These are phyloP conservation scores for Coemansia reversa DNA, from an alignment of 192 early-diverging fungal species.

Conservation along the genomic window DNA sequence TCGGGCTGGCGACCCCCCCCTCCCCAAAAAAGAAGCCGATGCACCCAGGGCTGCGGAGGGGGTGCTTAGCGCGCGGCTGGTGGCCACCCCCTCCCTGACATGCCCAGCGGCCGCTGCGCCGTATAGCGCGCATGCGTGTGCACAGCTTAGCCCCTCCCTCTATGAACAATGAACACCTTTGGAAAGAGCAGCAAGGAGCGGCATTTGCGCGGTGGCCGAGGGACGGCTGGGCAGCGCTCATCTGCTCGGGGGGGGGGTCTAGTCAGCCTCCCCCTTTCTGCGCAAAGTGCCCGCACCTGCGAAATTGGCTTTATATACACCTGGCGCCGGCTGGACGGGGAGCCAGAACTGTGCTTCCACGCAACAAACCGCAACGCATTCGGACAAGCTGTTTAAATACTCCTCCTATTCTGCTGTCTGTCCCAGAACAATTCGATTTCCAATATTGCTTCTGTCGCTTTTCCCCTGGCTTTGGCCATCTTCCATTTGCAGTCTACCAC, in stretches of 20 bases:
- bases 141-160: slow-evolving; percentile 28
- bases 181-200: slow-evolving; percentile 19
- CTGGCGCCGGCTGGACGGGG: slow-evolving; percentile 21
- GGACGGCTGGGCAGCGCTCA: slow-evolving; percentile 15
- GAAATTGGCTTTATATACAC: slow-evolving; percentile 21
- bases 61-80: not conserved
- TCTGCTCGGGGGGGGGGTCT: slow-evolving; percentile 17
- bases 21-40: slow-evolving; percentile 13
- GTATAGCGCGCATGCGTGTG: slow-evolving; percentile 31
- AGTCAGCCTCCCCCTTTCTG: slow-evolving; percentile 11
- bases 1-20: slow-evolving; percentile 6
- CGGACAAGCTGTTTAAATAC: slow-evolving; percentile 52
- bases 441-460: slow-evolving; percentile 25
- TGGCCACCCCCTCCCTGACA: slow-evolving; percentile 7
- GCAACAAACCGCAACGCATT: slow-evolving; percentile 35
- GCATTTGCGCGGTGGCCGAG: slow-evolving; percentile 20
- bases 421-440: slow-evolving; percentile 54
- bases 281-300: not conserved
- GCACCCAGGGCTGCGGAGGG: slow-evolving; percentile 7
- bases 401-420: slow-evolving; percentile 46
- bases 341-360: slow-evolving; percentile 22
- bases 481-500: not conserved
- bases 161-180: slow-evolving; percentile 20
- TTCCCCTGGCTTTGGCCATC: not conserved
- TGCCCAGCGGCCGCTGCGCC: slow-evolving; percentile 15